Evolutionary conservation across 768 basidiomycete genomes (phyloP).

Genomic region (Panus rudis): DNA sequence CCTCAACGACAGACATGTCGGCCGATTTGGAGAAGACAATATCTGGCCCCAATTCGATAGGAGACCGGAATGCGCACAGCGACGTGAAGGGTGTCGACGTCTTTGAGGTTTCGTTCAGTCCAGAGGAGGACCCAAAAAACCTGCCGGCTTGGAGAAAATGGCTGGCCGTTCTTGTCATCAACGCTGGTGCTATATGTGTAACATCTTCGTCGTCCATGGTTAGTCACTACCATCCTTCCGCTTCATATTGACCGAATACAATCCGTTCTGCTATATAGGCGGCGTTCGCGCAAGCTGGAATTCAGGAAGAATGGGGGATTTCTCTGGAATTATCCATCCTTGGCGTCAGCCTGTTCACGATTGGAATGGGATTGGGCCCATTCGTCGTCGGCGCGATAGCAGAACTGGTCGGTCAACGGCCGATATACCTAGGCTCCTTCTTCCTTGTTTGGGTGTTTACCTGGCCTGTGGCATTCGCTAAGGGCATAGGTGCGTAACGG

Average conservation of each 20-base stretch:
- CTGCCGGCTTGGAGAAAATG: slow-evolving; percentile 13
- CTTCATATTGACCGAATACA: neutral
- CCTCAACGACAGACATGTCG: too few relatives aligned
- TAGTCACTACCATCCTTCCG: neutral
- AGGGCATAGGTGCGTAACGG: slow-evolving; percentile 48
- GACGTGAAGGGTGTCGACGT: neutral
- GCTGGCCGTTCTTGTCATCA: slow-evolving; percentile 16
- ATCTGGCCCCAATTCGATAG: too few relatives aligned
- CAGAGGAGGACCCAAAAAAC: slow-evolving; percentile 17
- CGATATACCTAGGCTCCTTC: slow-evolving; percentile 57
- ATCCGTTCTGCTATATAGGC: slow-evolving; percentile 15
- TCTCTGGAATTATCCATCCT: slow-evolving; percentile 34
- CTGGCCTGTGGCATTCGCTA: slow-evolving; percentile 66
- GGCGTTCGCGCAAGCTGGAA: slow-evolving; percentile 30
- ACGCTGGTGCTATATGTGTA: slow-evolving; percentile 15
- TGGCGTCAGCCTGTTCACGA: slow-evolving; percentile 33
- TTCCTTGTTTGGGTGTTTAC: slow-evolving; percentile 49
- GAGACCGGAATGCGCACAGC: too few relatives aligned
- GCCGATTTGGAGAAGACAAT: too few relatives aligned
- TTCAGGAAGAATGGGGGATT: slow-evolving; percentile 31
- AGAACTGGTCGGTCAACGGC: slow-evolving; percentile 50
- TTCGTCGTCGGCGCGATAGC: slow-evolving; percentile 29
- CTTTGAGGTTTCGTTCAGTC: slow-evolving; percentile 12
- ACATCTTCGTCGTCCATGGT: slow-evolving; percentile 22
- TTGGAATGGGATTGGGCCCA: slow-evolving; percentile 19